Percentiles rank a stretch among this genome's conserved stretches.
phyloP scores from a whole-genome alignment of 1,284 basidiomycete genomes.

The Cutaneotrichosporon sp. region DNA sequence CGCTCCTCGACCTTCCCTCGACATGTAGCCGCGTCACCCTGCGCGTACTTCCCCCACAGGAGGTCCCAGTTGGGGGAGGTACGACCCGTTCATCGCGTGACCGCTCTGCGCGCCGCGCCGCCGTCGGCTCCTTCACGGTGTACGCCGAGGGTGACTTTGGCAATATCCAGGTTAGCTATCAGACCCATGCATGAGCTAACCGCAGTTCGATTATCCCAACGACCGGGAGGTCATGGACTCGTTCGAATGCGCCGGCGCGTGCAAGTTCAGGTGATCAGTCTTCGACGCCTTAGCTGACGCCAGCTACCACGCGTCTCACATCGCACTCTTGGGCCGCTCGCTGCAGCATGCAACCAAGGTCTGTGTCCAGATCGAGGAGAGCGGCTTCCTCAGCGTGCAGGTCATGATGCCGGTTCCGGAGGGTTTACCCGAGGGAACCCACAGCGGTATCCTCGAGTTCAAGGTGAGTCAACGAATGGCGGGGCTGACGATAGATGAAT shows the following conservation, averaged over 20 bases:
- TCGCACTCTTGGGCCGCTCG: slow-evolving; percentile 64
- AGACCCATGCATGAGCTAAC: background rate
- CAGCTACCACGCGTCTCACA: slow-evolving; percentile 74
- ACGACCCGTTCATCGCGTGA: background rate
- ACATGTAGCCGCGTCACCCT: slow-evolving; percentile 77
- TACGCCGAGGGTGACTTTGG: slow-evolving; percentile 74
- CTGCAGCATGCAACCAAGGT: slow-evolving; percentile 76
- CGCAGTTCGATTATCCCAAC: slow-evolving; percentile 86
- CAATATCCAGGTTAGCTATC: slow-evolving; percentile 63
- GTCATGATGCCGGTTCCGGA: slow-evolving; percentile 65
- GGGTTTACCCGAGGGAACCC: slow-evolving; percentile 49
- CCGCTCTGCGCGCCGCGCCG: background rate
- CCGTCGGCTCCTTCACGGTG: slow-evolving; percentile 61
- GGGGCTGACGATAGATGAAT: slow-evolving; percentile 30
- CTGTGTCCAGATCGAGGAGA: slow-evolving; percentile 72
- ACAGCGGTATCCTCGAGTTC: slow-evolving; percentile 71
- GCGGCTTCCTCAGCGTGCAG: slow-evolving; percentile 75
- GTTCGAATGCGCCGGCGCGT: slow-evolving; percentile 68
- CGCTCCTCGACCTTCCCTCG: slow-evolving; percentile 80
- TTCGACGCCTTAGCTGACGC: background rate
- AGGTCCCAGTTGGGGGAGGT: slow-evolving; percentile 8
- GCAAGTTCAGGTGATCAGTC: slow-evolving; percentile 66
- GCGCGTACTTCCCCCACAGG: slow-evolving; percentile 57
- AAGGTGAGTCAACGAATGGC: slow-evolving; percentile 56
- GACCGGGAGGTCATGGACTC: slow-evolving; percentile 82